Conservation (phyloP, 495 filamentous ascomycete species). For the Aspergillus cavernicola region DNA sequence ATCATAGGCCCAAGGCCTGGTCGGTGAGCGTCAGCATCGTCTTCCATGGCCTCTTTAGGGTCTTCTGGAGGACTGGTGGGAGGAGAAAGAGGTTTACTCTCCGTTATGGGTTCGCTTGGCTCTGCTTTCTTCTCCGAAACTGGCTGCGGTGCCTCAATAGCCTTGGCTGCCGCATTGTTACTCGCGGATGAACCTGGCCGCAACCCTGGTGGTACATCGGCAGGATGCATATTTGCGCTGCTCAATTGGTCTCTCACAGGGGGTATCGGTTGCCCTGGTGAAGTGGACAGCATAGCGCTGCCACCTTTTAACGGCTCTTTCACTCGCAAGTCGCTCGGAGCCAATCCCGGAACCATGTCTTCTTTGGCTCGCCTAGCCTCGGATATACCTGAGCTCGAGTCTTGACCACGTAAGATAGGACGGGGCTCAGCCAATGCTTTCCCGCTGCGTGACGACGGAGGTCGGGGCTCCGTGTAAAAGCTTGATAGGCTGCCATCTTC, state of each 20-base stretch:
- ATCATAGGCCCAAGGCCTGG: slow-evolving; percentile 91
- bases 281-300: slow-evolving; percentile 15
- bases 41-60: slow-evolving; percentile 33
- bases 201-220: slow-evolving; percentile 23
- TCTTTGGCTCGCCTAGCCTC: slow-evolving; percentile 28
- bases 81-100: slow-evolving; percentile 2
- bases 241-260: slow-evolving; percentile 18
- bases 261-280: slow-evolving; percentile 13
- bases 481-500: slow-evolving; percentile 17
- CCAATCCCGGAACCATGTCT: slow-evolving; percentile 28
- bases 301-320: slow-evolving; percentile 26
- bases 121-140: slow-evolving; percentile 8
- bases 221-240: slow-evolving; percentile 9
- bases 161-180: slow-evolving; percentile 18
- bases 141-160: slow-evolving; percentile 14
- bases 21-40: slow-evolving; percentile 51
- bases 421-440: slow-evolving; percentile 18
- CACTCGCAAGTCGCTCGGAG: slow-evolving; percentile 23
- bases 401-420: slow-evolving; percentile 17
- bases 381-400: slow-evolving; percentile 17
- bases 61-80: slow-evolving; percentile 17
- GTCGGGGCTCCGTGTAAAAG: slow-evolving; percentile 20
- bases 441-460: slow-evolving; percentile 31
- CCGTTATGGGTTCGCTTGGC: slow-evolving; percentile 8
- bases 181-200: slow-evolving; percentile 18